Conservation (phyloP, 495 filamentous ascomycete genomes). For the Glonium stellatum region DNA sequence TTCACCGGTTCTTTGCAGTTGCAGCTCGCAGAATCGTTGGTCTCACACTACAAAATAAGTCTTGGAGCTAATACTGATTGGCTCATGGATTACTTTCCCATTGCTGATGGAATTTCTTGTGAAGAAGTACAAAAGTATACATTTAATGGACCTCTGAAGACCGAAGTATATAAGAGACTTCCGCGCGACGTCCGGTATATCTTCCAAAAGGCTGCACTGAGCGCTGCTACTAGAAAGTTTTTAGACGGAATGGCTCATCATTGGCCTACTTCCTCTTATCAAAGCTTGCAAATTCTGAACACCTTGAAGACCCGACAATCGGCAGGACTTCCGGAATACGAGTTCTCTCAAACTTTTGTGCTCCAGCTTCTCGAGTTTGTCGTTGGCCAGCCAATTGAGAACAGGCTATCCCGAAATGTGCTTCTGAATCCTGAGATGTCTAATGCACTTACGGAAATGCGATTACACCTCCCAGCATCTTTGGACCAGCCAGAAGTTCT, state of each 20-base stretch:
- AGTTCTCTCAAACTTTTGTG: neutral
- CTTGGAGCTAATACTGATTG: neutral
- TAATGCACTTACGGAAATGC: neutral
- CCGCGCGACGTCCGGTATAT: neutral
- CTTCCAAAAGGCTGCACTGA: neutral
- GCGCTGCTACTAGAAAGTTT: neutral
- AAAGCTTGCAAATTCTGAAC: neutral
- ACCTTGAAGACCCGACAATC: neutral
- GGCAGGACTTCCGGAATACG: neutral
- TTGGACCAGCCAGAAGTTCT: neutral
- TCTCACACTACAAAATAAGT: neutral
- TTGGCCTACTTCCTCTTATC: neutral
- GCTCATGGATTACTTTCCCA: neutral
- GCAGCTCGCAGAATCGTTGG: slow-evolving; percentile 11
- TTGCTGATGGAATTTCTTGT: neutral
- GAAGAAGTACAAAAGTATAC: neutral
- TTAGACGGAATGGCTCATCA: neutral
- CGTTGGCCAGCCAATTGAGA: no score
- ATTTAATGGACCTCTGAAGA: neutral
- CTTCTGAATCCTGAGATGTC: neutral
- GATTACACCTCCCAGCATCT: no score
- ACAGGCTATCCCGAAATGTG: neutral
- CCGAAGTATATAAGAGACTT: neutral
- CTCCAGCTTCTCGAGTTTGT: neutral
- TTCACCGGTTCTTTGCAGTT: slow-evolving; percentile 12